Evolutionary conservation across 139 green algal genomes (phyloP), one percentile per base, ranked within the genome.

Genomic region (Coelastrella sp.): DNA sequence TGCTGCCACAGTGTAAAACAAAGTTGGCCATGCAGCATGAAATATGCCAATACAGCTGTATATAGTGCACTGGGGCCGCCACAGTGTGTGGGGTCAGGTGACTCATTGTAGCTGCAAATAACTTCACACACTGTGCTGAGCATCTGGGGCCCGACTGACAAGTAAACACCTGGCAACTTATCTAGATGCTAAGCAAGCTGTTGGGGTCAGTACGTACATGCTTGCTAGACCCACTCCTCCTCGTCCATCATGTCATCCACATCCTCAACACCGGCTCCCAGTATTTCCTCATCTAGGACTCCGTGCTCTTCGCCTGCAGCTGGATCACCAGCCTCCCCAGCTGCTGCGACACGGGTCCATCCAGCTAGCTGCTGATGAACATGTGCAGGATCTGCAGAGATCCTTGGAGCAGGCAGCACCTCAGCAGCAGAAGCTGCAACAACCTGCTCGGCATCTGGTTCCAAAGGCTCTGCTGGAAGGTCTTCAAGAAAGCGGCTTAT

Each of bases 191-290:
- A n/a, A n/a, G n/a, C n/a, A n/a, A n/a, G n/a, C n/a, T n/a, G n/a
- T n/a, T n/a, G n/a, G n/a, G n/a, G n/a, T n/a, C n/a, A n/a, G n/a
- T n/a, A n/a, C n/a, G n/a, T n/a, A n/a, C n/a, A n/a, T n/a, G n/a
- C n/a, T n/a, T n/a, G 11, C 45, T 25, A 84, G 4, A 84, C 38
- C 78, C 78, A 84, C 62, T 84, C 78, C 38, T 84, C 78, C 60
- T 84, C 78, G 4, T 84, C 78, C 60, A 84, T 50, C 60, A 84
- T 62, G 27, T 84, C 74, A 23, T 23, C 78, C 27, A 76, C 60
- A 74, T 71, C 75, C 48, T 51, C 19, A n/a, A 23, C 40, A 13
- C 51, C 75, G 8, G 3, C 32, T 2, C 75, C 78, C 60, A 76
- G 30, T 30, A 76, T 8, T 19, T 51, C 78, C 27, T 76, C 78